phyloP scores from a whole-genome alignment of 257 asterid genomes.

The Plectranthus barbatus region DNA sequence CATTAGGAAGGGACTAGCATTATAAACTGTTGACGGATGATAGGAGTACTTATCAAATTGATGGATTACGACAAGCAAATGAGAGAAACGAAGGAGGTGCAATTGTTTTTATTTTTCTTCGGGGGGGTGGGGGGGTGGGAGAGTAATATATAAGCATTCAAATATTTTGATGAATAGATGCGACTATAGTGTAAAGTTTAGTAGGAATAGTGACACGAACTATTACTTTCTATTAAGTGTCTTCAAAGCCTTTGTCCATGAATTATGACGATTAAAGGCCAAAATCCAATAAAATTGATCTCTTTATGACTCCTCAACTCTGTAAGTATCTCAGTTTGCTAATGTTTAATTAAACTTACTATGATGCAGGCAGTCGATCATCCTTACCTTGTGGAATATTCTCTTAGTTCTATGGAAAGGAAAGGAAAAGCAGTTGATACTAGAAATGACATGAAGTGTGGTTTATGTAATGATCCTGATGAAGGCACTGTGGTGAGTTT shows the following conservation, averaged over 20 bases:
- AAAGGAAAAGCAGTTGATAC: constrained; percentile 39
- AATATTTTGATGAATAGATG: not conserved
- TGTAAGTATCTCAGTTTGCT: not conserved
- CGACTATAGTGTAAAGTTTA: not conserved
- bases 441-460: constrained; percentile 46
- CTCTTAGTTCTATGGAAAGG: constrained; percentile 52
- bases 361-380: constrained; percentile 86
- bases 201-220: not conserved
- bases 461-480: constrained; percentile 59
- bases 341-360: constrained; percentile 12
- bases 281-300: not conserved
- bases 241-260: not conserved
- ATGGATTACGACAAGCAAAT: no score
- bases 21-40: no score
- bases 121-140: no score
- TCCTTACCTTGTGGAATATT: constrained; percentile 94
- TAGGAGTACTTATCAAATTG: no score
- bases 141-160: no score
- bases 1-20: no score
- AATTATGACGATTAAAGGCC: not conserved
- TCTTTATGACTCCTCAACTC: not conserved
- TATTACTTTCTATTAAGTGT: not conserved
- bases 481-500: constrained; percentile 75
- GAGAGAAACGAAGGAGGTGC: no score
- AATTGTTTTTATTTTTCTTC: no score